Evolutionary conservation across 805 yeast genomes (phyloP).

Genomic region (Starmerella tilneyi): DNA sequence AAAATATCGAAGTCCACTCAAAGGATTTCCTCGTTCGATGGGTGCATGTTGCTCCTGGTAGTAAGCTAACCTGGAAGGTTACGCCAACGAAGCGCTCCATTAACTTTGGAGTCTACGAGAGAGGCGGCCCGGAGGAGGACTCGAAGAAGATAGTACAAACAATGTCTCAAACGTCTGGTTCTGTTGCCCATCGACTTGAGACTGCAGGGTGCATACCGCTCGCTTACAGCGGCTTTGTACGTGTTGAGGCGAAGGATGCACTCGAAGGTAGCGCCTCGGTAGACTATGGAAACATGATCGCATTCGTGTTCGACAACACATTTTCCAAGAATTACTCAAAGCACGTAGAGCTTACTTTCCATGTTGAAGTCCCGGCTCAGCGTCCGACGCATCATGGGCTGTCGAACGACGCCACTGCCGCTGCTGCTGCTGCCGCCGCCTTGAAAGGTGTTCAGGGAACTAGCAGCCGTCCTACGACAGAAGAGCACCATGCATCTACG

Average conservation of each 20-base stretch:
- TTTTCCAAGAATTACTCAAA: slow-evolving; percentile 78
- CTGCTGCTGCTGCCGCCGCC: slow-evolving; percentile 7
- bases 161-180: slow-evolving; percentile 17
- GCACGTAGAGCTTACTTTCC: slow-evolving; percentile 51
- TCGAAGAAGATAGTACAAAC: slow-evolving; percentile 23
- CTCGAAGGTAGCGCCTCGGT: slow-evolving; percentile 52
- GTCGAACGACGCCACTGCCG: slow-evolving; percentile 13
- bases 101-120: slow-evolving; percentile 29
- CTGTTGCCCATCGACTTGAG: slow-evolving; percentile 42
- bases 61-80: slow-evolving; percentile 64
- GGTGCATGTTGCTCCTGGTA: slow-evolving; percentile 65
- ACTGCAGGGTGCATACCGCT: slow-evolving; percentile 44
- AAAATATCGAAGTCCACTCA: slow-evolving; percentile 80
- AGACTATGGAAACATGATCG: slow-evolving; percentile 54
- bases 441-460: not conserved
- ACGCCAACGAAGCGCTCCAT: slow-evolving; percentile 65
- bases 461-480: no score
- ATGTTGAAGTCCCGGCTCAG: slow-evolving; percentile 6
- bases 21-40: slow-evolving; percentile 84
- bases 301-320: slow-evolving; percentile 85
- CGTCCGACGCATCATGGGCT: not conserved
- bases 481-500: no score
- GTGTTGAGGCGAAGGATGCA: slow-evolving; percentile 50
- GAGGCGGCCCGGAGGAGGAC: slow-evolving; percentile 16
- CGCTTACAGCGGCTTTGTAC: slow-evolving; percentile 39